Percentiles rank a stretch among this genome's conserved stretches.
These are phyloP conservation scores for Boletus bicolor DNA, from an alignment of 768 basidiomycete genomes.

Conservation along the genomic window DNA sequence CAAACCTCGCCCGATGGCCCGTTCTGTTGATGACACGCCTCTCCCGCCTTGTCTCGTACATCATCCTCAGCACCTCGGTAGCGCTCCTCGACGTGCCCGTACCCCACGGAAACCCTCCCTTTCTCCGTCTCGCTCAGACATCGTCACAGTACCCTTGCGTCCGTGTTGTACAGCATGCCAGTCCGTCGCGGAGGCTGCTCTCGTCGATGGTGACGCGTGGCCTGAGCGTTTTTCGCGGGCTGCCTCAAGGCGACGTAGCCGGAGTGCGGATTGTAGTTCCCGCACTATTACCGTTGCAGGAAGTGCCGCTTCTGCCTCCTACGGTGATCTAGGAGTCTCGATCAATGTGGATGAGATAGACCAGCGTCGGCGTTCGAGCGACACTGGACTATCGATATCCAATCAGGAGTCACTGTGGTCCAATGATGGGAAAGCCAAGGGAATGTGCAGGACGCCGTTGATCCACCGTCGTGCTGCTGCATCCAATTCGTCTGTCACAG, in stretches of 20 bases:
- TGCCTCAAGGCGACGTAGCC: constrained; percentile 55
- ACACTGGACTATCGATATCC: constrained; percentile 17
- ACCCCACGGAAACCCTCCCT: constrained; percentile 21
- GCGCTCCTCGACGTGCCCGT: constrained; percentile 12
- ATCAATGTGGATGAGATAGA: constrained; percentile 66
- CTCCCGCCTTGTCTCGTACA: constrained; percentile 58
- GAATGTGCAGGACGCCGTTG: background rate
- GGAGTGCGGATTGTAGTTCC: constrained; percentile 36
- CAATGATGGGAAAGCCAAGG: background rate
- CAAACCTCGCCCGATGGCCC: constrained; percentile 39
- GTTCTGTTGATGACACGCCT: constrained; percentile 34
- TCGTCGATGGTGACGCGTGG: constrained; percentile 56
- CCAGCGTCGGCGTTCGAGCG: constrained; percentile 48
- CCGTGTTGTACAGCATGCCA: constrained; percentile 69
- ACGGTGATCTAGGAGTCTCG: constrained; percentile 28
- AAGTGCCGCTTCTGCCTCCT: constrained; percentile 30
- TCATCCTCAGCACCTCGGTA: constrained; percentile 30
- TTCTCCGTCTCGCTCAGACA: constrained; percentile 38
- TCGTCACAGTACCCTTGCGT: constrained; percentile 62
- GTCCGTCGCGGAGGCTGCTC: constrained; percentile 52
- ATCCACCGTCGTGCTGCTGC: background rate
- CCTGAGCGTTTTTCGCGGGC: constrained; percentile 60
- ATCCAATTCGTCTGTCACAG: background rate
- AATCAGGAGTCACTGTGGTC: background rate
- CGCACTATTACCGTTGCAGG: constrained; percentile 28